Evolutionary conservation across 2,329 filamentous ascomycete species (phyloP), one percentile per base, ranked within the genome.

Genomic region (Leptographium flavum): DNA sequence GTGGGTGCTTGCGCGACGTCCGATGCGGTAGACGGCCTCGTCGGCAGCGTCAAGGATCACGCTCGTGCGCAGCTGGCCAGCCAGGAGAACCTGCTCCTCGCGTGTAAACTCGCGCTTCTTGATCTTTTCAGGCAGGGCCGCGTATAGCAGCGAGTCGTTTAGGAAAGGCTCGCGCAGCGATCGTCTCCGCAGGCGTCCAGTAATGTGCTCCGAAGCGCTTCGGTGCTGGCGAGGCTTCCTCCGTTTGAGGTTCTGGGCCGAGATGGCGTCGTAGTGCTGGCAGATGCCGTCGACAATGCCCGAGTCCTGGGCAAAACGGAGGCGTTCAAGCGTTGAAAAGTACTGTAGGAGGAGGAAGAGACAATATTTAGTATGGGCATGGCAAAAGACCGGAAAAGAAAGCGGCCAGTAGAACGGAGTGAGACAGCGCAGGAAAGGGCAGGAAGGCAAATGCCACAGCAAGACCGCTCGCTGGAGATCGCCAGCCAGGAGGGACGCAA

Each of bases 321-420:
- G 69, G 47, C 81, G 74, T 61, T 87, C 82, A 50, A 82, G 69
- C 8, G 76, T 79, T 28, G 81, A 83, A 64, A 86, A 85, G 64
- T 83, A 85, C 75, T 86, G 59, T 35, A 48, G n/a, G n/a, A 43
- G 43, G 47, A 42, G 17, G n/a, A 42, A 27, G 31, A 39, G 11
- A 21, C 19, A 45, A 41, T 22, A 42, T 50, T 57, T 55, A 52
- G 50, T 51, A 43, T 14, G 19, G 25, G 17, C 7, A 40, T 30
- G 25, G 2, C 22, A 35, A 14, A 13, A 4, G 35, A 23, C 32
- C 22, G 17, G 17, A 27, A 39, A 27, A 43, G 22, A 27, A 43
- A 22, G 31, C 22, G 27, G 37, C 14, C 21, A 13, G 23, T 14
- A 21, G 19, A 37, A 36, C 35, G 21, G 19, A 19, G 32, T 17